phyloP scores from a whole-genome alignment of 108 stramenopile species.

The Cyclostephanos invisitatus region DNA sequence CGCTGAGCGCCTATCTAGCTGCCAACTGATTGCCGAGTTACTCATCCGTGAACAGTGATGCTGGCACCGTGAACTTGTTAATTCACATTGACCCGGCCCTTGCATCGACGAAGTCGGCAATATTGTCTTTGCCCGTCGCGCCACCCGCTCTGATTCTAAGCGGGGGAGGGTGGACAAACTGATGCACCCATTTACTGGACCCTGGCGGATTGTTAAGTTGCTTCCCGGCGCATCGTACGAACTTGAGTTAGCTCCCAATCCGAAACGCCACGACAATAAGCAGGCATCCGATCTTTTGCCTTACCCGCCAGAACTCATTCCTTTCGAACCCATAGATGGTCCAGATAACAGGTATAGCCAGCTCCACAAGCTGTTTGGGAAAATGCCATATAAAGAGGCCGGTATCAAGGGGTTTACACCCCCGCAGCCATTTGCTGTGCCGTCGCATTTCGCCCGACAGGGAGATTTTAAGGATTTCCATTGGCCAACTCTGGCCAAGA shows the following conservation, averaged over 20 bases:
- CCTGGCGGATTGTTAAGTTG: constrained; percentile 5
- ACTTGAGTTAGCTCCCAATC: background rate
- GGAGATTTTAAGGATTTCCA: background rate
- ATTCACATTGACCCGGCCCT: constrained; percentile 1
- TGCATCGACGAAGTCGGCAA: background rate
- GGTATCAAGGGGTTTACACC: constrained; percentile 14
- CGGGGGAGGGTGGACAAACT: constrained; percentile 1
- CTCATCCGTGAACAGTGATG: constrained; percentile 12
- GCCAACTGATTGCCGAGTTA: background rate
- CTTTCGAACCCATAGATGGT: background rate
- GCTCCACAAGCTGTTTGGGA: background rate
- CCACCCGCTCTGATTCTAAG: background rate
- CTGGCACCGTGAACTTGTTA: constrained; percentile 20
- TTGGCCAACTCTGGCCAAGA: constrained; percentile 4
- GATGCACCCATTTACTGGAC: constrained; percentile 3
- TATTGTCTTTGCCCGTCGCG: constrained; percentile 1
- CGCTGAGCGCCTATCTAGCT: background rate
- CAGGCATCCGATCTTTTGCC: constrained; percentile 16
- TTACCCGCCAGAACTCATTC: constrained; percentile 9
- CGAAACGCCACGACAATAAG: background rate
- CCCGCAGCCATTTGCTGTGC: background rate
- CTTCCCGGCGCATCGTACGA: constrained; percentile 10
- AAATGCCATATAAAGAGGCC: background rate
- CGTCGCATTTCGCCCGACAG: background rate
- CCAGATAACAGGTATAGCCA: constrained; percentile 8